Evolutionary conservation across 805 yeast species (phyloP).

Genomic region (Helenozyma baotianmanensis): DNA sequence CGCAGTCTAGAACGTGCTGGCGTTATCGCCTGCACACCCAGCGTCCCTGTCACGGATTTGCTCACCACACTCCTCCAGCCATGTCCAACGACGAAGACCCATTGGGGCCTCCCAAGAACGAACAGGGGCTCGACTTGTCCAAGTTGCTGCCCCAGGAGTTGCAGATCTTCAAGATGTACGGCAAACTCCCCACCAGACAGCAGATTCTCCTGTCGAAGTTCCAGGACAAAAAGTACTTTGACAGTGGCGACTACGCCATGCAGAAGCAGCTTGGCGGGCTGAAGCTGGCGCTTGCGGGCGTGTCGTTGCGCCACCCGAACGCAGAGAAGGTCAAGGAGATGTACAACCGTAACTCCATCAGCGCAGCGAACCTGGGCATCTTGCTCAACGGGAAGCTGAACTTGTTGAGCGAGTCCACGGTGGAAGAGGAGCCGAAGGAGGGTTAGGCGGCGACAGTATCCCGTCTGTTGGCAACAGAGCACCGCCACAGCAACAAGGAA

Average conservation of each 20-base stretch:
- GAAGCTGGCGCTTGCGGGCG: constrained; percentile 29
- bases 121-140: constrained; percentile 47
- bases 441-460: too few relatives aligned
- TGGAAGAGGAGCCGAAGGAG: constrained; percentile 13
- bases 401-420: constrained; percentile 49
- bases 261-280: constrained; percentile 42
- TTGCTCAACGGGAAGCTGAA: constrained; percentile 48
- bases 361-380: constrained; percentile 42
- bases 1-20: too few relatives aligned
- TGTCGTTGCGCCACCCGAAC: constrained; percentile 46
- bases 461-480: too few relatives aligned
- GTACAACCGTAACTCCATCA: constrained; percentile 52
- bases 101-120: constrained; percentile 42
- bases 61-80: background rate
- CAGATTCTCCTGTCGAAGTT: constrained; percentile 71
- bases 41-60: background rate
- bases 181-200: constrained; percentile 76
- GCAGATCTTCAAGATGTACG: constrained; percentile 73
- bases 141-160: constrained; percentile 74
- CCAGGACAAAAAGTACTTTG: constrained; percentile 87
- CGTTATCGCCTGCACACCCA: constrained; percentile 2
- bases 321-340: constrained; percentile 58
- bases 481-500: too few relatives aligned
- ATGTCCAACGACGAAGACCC: constrained; percentile 45
- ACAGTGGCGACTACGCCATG: constrained; percentile 91